Evolutionary conservation across 2,329 filamentous ascomycete genomes (phyloP).

Genomic region (Zalaria obscura): DNA sequence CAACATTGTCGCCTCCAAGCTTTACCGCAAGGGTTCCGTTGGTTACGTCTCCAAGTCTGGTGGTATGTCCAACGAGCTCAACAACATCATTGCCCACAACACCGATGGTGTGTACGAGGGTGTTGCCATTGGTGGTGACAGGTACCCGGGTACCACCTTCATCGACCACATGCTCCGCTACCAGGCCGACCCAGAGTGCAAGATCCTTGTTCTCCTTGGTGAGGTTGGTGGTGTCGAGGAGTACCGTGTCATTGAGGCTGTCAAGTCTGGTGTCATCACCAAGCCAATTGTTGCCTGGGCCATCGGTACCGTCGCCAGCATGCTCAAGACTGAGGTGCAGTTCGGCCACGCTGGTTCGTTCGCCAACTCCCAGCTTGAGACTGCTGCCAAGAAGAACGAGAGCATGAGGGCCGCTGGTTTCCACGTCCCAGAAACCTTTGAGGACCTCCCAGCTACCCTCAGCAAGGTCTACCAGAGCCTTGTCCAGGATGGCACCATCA

Average conservation of each 20-base stretch:
- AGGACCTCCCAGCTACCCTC: slow-evolving; percentile 74
- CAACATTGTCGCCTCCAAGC: slow-evolving; percentile 99
- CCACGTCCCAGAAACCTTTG: slow-evolving; percentile 88
- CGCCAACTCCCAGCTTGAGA: slow-evolving; percentile 98
- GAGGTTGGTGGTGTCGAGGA: slow-evolving; percentile 99
- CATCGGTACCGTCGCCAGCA: slow-evolving; percentile 96
- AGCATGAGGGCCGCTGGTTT: slow-evolving; percentile 90
- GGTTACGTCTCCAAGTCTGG: slow-evolving; percentile 99
- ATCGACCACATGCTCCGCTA: slow-evolving; percentile 97
- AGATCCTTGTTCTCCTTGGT: slow-evolving; percentile 89
- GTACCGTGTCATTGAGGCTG: slow-evolving; percentile 97
- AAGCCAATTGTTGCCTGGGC: slow-evolving; percentile 99
- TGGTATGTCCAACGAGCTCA: slow-evolving; percentile 99
- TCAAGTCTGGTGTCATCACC: slow-evolving; percentile 86
- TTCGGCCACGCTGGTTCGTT: slow-evolving; percentile 98
- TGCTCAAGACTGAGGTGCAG: slow-evolving; percentile 99
- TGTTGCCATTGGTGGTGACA: slow-evolving; percentile 97
- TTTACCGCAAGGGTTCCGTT: slow-evolving; percentile 97
- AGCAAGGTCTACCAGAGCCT: slow-evolving; percentile 77
- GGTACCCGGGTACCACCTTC: slow-evolving; percentile 97
- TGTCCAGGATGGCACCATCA: slow-evolving; percentile 71
- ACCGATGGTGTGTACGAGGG: slow-evolving; percentile 98
- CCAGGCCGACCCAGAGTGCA: slow-evolving; percentile 93
- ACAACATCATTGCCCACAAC: slow-evolving; percentile 96
- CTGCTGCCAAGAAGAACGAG: slow-evolving; percentile 92